phyloP scores from a whole-genome alignment of 495 filamentous ascomycete genomes.

The Penicillium goetzii region DNA sequence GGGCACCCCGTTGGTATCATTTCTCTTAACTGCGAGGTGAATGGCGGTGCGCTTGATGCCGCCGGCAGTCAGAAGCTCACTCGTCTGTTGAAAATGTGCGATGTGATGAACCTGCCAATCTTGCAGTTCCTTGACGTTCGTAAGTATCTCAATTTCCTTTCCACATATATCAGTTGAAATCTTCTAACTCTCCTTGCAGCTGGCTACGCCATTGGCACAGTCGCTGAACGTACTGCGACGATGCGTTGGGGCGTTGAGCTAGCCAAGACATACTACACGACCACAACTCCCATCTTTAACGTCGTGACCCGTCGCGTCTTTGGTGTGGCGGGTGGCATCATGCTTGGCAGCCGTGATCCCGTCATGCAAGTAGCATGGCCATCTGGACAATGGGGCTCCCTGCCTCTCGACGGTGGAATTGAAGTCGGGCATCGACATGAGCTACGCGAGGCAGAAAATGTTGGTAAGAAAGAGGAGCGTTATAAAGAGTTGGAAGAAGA shows the following conservation, averaged over 20 bases:
- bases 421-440: slow-evolving; percentile 64
- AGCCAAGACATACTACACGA: slow-evolving; percentile 61
- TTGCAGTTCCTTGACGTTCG: slow-evolving; percentile 65
- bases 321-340: slow-evolving; percentile 64
- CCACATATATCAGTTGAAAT: background rate
- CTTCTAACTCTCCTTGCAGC: slow-evolving; percentile 32
- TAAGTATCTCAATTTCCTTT: slow-evolving; percentile 28
- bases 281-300: slow-evolving; percentile 62
- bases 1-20: slow-evolving; percentile 61
- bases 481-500: slow-evolving; percentile 61
- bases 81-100: slow-evolving; percentile 61
- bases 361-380: slow-evolving; percentile 65
- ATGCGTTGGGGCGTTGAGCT: slow-evolving; percentile 66
- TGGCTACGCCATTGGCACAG: slow-evolving; percentile 65
- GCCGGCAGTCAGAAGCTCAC: slow-evolving; percentile 62
- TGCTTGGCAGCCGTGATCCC: slow-evolving; percentile 63
- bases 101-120: slow-evolving; percentile 66
- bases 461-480: slow-evolving; percentile 49
- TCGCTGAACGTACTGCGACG: slow-evolving; percentile 62
- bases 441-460: slow-evolving; percentile 56
- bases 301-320: slow-evolving; percentile 61
- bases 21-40: slow-evolving; percentile 61
- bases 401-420: slow-evolving; percentile 64
- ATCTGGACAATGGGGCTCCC: slow-evolving; percentile 61
- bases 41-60: slow-evolving; percentile 63